Evolutionary conservation across 1,284 basidiomycete genomes (phyloP).

Genomic region (Naganishia sp.): DNA sequence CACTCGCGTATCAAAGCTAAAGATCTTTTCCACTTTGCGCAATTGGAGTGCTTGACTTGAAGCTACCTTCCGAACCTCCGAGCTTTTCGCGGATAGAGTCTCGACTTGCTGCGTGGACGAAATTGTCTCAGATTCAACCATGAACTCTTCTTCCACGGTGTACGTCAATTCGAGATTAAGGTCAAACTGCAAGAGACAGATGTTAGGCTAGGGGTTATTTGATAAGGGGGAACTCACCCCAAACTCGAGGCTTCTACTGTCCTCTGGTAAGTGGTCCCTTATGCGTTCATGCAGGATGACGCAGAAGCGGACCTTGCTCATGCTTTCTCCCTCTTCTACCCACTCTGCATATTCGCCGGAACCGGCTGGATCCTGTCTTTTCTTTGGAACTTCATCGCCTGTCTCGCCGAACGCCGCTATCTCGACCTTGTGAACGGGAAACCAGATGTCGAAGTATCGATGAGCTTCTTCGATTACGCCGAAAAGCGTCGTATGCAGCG

Average conservation of each 20-base stretch:
- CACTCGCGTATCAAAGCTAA: constrained; percentile 50
- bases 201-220: constrained; percentile 26
- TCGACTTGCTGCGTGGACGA: background rate
- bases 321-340: constrained; percentile 67
- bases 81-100: background rate
- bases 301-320: constrained; percentile 79
- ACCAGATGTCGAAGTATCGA: constrained; percentile 56
- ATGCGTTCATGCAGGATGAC: constrained; percentile 68
- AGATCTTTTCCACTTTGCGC: constrained; percentile 51
- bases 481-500: constrained; percentile 55
- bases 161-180: constrained; percentile 91
- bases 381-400: constrained; percentile 82
- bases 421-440: constrained; percentile 73
- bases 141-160: constrained; percentile 69
- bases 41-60: constrained; percentile 28
- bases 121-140: background rate
- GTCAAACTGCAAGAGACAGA: constrained; percentile 67
- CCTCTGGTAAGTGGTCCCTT: constrained; percentile 71
- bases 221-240: constrained; percentile 32
- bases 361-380: constrained; percentile 35
- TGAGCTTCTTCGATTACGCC: constrained; percentile 33
- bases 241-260: constrained; percentile 56
- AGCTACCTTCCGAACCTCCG: constrained; percentile 24
- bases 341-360: constrained; percentile 36
- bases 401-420: constrained; percentile 87